A percentile compares a stretch with the other conserved stretches of the same genome.
Evolutionary conservation across 805 yeast genomes (phyloP).

Genomic region (Soucietia sequanensis): DNA sequence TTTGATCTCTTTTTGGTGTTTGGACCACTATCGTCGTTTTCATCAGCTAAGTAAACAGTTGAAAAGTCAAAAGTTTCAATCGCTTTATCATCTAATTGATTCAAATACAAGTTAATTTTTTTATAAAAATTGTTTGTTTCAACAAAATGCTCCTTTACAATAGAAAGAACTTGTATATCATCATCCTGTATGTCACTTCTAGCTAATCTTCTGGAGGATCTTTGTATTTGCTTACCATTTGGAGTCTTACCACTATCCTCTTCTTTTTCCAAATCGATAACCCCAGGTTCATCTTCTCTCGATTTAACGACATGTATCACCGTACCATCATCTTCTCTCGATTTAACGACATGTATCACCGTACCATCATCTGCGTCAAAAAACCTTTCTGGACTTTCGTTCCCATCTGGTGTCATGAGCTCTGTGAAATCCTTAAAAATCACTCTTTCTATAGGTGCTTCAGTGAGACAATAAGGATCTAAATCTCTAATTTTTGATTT

Average conservation of each 20-base stretch:
- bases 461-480: slow-evolving; percentile 54
- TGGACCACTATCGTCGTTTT: slow-evolving; percentile 1
- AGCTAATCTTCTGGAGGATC: slow-evolving; percentile 33
- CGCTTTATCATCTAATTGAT: background rate
- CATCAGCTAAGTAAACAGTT: slow-evolving; percentile 11
- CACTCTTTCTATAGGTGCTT: slow-evolving; percentile 47
- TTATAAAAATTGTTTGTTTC: slow-evolving; percentile 27
- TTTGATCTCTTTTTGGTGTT: too few relatives aligned
- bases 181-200: slow-evolving; percentile 11
- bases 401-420: background rate
- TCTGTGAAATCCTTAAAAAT: slow-evolving; percentile 23
- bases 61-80: slow-evolving; percentile 8
- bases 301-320: slow-evolving; percentile 3
- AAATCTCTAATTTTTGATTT: slow-evolving; percentile 42
- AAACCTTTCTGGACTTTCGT: slow-evolving; percentile 12
- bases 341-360: background rate
- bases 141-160: slow-evolving; percentile 21
- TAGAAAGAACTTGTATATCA: slow-evolving; percentile 19
- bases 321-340: slow-evolving; percentile 9
- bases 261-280: slow-evolving; percentile 15
- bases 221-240: slow-evolving; percentile 16
- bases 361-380: slow-evolving; percentile 1
- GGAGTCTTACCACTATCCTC: slow-evolving; percentile 10
- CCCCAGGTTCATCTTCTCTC: slow-evolving; percentile 12
- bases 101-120: slow-evolving; percentile 16